Evolutionary conservation across 805 yeast genomes (phyloP).

Genomic region (Kuraishia molischiana): DNA sequence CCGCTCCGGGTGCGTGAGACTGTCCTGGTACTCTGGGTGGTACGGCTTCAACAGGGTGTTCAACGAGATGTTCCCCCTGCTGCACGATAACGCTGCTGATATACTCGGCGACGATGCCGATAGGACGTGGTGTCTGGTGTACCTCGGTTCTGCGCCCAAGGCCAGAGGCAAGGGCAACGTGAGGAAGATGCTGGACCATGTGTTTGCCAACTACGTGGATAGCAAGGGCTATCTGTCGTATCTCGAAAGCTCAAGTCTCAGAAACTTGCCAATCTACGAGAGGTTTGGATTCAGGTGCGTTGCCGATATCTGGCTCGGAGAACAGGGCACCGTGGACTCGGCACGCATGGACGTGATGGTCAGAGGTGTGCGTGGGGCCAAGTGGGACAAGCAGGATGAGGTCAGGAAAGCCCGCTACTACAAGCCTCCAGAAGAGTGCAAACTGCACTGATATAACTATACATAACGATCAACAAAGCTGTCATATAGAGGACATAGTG

Average conservation of each 20-base stretch:
- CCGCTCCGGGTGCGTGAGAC: slow-evolving; percentile 40
- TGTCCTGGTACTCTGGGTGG: slow-evolving; percentile 38
- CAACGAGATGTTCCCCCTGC: slow-evolving; percentile 37
- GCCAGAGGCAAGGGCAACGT: slow-evolving; percentile 39
- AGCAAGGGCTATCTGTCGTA: slow-evolving; percentile 22
- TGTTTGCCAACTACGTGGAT: slow-evolving; percentile 31
- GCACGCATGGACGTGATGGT: slow-evolving; percentile 29
- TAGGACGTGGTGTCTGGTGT: slow-evolving; percentile 32
- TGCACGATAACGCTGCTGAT: slow-evolving; percentile 37
- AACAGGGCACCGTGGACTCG: slow-evolving; percentile 16
- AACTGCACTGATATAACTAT: background rate
- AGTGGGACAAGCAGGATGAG: slow-evolving; percentile 17
- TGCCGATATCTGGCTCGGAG: slow-evolving; percentile 26
- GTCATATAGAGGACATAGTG: too few relatives aligned
- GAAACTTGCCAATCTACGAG: slow-evolving; percentile 33
- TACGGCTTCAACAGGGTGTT: slow-evolving; percentile 41
- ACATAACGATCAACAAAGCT: too few relatives aligned
- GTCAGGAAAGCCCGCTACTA: slow-evolving; percentile 15
- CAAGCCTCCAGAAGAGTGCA: slow-evolving; percentile 12
- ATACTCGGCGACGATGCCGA: slow-evolving; percentile 30
- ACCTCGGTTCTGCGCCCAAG: slow-evolving; percentile 29
- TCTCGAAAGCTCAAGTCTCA: slow-evolving; percentile 28
- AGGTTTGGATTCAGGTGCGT: slow-evolving; percentile 29
- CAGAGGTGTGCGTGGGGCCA: slow-evolving; percentile 21
- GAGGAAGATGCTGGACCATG: slow-evolving; percentile 28